Percentiles rank a stretch among this genome's conserved stretches.
phyloP scores from a whole-genome alignment of 2,329 filamentous ascomycete genomes.

The Colletotrichum plurivorum region DNA sequence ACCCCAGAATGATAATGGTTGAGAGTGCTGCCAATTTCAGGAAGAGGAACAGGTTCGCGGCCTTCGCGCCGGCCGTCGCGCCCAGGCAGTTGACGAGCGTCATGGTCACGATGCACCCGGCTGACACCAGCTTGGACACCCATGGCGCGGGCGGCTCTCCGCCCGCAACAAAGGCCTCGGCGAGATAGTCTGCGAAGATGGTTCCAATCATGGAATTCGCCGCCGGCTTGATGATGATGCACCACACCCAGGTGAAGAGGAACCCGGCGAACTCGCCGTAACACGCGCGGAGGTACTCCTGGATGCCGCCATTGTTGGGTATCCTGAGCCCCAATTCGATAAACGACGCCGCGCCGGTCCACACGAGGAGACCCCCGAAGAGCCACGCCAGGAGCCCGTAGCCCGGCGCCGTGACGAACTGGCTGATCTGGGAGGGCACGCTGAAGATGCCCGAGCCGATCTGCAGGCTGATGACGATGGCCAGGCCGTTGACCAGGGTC shows the following conservation, averaged over 20 bases:
- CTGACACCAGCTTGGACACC: conserved; percentile 54
- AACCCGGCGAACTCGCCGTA: conserved; percentile 60
- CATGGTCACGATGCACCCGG: conserved; percentile 53
- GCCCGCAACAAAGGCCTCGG: conserved; percentile 49
- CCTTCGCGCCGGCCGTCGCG: conserved; percentile 54
- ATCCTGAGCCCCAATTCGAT: conserved; percentile 62
- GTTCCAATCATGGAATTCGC: conserved; percentile 60
- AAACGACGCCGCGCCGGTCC: conserved; percentile 63
- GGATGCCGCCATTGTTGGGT: conserved; percentile 61
- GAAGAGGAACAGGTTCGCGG: conserved; percentile 57
- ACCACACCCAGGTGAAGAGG: conserved; percentile 60
- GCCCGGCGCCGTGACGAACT: conserved; percentile 58
- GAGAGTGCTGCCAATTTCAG: conserved; percentile 47
- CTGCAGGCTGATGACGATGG: conserved; percentile 61
- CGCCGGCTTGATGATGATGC: conserved; percentile 58
- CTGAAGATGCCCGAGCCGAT: conserved; percentile 65
- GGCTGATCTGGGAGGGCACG: conserved; percentile 57
- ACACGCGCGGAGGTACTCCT: conserved; percentile 58
- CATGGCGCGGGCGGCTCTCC: conserved; percentile 42
- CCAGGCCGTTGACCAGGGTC: conserved; percentile 51
- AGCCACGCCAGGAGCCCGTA: conserved; percentile 59
- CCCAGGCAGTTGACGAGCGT: conserved; percentile 60
- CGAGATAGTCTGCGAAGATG: conserved; percentile 58
- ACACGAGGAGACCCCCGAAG: conserved; percentile 59
- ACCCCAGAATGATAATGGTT: conserved; percentile 42